Base-by-base conservation (phyloP, 1,139 yeast species). In the Kurtzmaniella quercitrusa region DNA sequence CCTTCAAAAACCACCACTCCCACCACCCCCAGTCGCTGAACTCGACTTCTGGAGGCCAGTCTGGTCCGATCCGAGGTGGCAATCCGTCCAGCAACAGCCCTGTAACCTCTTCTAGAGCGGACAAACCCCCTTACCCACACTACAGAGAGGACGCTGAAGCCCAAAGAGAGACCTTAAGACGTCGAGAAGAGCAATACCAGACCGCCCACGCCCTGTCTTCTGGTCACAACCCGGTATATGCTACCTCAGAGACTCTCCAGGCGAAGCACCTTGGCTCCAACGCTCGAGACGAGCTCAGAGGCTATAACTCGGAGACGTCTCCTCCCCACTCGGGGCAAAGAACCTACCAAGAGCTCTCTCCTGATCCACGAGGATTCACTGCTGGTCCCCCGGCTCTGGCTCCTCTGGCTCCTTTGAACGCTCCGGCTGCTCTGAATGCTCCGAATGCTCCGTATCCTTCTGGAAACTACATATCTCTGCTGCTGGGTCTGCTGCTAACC, bases 181-280 rank as follows among this genome's bases (percentile, higher is more conserved):
- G 37, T 11, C 45, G 41, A 14, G 43, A 38, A 40, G 42, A 41
- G 41, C 42, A 48, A 21, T 41, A 45, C n/a, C 39, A 38, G 10
- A 6, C 31, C 5, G 31, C 31, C 14, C 31, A 11, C n/a, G 14
- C 31, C 14, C 31, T 27, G 31, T 4, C 14, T 11, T 5, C 31
- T 10, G 14, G 10, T 27, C 10, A 5, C 4, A 27, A 5, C 10
- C 6, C 14, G 21, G 23, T 9, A 3, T 19, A 3, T 17, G 21
- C 12, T 15, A 23, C 21, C n/a, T 15, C n/a, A 10, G 17, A 15
- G 15, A 16, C 14, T 34, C 21, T 12, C 2, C 37, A 34, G 3
- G 11, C 21, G 11, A 17, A 34, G 10, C 23, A 17, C 5, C 10
- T 6, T 9, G 14, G 23, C 9, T 34, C 19, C 23, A 17, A 16